phyloP scores from a whole-genome alignment of 2,329 filamentous ascomycete species.

The Pestalotiopsis sp. region DNA sequence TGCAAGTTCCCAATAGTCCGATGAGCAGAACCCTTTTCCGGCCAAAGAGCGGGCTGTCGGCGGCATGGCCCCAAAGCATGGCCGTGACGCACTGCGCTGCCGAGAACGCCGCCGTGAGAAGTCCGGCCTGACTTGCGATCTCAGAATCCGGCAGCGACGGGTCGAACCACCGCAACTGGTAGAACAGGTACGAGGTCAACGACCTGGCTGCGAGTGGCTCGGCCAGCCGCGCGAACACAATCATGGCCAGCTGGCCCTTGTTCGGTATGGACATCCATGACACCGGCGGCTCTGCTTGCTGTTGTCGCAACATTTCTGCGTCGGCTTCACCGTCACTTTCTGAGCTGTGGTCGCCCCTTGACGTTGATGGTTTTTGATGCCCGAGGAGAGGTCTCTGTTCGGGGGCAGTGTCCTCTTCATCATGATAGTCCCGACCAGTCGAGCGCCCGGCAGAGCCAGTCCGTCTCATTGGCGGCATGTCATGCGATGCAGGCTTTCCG shows the following conservation, averaged over 20 bases:
- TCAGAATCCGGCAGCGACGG: background rate
- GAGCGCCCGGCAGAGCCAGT: background rate
- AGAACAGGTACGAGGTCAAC: constrained; percentile 8
- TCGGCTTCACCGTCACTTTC: background rate
- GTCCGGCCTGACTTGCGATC: constrained; percentile 67
- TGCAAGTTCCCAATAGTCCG: constrained; percentile 63
- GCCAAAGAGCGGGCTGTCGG: constrained; percentile 58
- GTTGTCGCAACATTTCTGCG: background rate
- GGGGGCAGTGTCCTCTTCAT: background rate
- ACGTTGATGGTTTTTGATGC: background rate
- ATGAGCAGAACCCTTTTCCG: constrained; percentile 67
- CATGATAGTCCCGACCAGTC: background rate
- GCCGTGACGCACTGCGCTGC: constrained; percentile 71
- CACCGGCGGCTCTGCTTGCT: constrained; percentile 13
- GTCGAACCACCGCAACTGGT: constrained; percentile 4
- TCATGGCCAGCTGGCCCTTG: constrained; percentile 10
- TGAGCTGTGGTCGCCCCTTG: no score
- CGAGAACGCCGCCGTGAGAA: constrained; percentile 70
- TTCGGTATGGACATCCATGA: constrained; percentile 13
- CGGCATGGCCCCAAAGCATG: constrained; percentile 63
- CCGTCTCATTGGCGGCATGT: background rate
- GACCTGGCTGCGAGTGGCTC: background rate
- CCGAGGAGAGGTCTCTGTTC: constrained; percentile 1
- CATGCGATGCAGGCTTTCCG: background rate
- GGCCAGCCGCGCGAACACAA: constrained; percentile 1